These are phyloP conservation scores for Sphaerulina vaccinii DNA, from an alignment of 2,329 filamentous ascomycete genomes.

Conservation along the genomic window DNA sequence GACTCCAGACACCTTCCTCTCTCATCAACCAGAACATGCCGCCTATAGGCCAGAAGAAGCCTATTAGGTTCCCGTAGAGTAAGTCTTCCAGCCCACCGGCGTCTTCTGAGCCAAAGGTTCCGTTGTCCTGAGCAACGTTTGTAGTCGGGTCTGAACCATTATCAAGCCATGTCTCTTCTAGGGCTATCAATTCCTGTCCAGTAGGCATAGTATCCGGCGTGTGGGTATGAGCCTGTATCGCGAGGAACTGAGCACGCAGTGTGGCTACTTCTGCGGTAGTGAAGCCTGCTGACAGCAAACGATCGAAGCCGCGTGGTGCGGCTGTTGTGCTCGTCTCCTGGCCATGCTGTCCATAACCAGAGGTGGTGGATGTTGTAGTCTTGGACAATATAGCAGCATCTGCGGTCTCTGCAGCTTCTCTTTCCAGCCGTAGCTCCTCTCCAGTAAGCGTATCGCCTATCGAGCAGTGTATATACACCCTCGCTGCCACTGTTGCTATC, in stretches of 20 bases:
- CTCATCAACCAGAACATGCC: constrained; percentile 81
- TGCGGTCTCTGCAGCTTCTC: constrained; percentile 38
- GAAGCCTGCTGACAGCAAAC: constrained; percentile 78
- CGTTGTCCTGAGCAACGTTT: constrained; percentile 41
- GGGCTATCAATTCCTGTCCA: constrained; percentile 67
- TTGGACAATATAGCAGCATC: constrained; percentile 37
- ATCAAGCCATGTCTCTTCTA: constrained; percentile 93
- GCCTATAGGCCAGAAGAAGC: constrained; percentile 92
- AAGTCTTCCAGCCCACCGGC: constrained; percentile 76
- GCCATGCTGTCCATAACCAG: not conserved
- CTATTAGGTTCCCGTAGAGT: constrained; percentile 82
- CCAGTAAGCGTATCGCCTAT: constrained; percentile 71
- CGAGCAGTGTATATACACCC: constrained; percentile 90
- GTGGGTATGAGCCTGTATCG: constrained; percentile 76
- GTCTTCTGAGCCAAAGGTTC: constrained; percentile 53
- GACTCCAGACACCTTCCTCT: constrained; percentile 83
- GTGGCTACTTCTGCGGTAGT: constrained; percentile 78
- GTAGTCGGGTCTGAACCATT: constrained; percentile 34
- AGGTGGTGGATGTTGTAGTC: constrained; percentile 35
- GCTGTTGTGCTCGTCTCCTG: constrained; percentile 47
- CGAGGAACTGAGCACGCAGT: constrained; percentile 82
- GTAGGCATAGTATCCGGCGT: constrained; percentile 88
- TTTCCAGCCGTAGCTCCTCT: constrained; percentile 68
- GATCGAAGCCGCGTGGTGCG: constrained; percentile 79
- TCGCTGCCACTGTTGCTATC: constrained; percentile 40